These are phyloP conservation scores for Picochlorum sp. DNA, from an alignment of 139 green algal species.

Conservation along the genomic window DNA sequence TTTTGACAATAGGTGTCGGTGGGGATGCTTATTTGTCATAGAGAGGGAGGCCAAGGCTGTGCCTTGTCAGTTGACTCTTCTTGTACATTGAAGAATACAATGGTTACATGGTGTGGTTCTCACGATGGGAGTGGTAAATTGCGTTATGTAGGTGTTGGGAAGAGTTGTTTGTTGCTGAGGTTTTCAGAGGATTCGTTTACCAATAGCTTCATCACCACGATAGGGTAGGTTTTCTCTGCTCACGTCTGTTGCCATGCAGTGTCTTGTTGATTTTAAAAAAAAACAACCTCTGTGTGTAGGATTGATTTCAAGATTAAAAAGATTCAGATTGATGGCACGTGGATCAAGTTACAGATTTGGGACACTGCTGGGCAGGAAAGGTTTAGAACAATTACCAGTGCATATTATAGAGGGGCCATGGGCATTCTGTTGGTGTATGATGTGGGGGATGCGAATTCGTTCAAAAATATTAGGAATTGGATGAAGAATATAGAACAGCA, in stretches of 20 bases:
- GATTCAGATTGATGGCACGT: conserved; percentile 84
- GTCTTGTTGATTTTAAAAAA: too few relatives aligned
- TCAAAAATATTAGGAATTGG: conserved; percentile 97
- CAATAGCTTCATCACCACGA: conserved; percentile 96
- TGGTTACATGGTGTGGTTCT: too few relatives aligned
- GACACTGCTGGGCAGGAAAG: conserved; percentile 97
- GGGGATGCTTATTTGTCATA: neutral
- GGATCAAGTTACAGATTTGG: conserved; percentile 98
- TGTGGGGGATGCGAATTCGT: conserved; percentile 87
- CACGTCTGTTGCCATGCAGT: too few relatives aligned
- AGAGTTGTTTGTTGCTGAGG: conserved; percentile 89
- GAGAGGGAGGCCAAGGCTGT: neutral
- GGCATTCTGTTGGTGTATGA: conserved; percentile 98
- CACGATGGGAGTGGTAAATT: neutral
- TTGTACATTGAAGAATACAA: too few relatives aligned
- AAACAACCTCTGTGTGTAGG: conserved; percentile 23
- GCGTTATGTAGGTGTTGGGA: conserved; percentile 76
- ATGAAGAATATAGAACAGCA: conserved; percentile 98
- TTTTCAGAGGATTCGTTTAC: conserved; percentile 96
- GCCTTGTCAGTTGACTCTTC: neutral
- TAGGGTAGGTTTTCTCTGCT: conserved; percentile 53
- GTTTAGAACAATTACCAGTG: conserved; percentile 95
- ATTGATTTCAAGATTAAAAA: conserved; percentile 99
- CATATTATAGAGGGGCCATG: conserved; percentile 95
- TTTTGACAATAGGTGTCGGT: neutral